phyloP scores from a whole-genome alignment of 345 rosid species.

The Anastatica hierochuntica region DNA sequence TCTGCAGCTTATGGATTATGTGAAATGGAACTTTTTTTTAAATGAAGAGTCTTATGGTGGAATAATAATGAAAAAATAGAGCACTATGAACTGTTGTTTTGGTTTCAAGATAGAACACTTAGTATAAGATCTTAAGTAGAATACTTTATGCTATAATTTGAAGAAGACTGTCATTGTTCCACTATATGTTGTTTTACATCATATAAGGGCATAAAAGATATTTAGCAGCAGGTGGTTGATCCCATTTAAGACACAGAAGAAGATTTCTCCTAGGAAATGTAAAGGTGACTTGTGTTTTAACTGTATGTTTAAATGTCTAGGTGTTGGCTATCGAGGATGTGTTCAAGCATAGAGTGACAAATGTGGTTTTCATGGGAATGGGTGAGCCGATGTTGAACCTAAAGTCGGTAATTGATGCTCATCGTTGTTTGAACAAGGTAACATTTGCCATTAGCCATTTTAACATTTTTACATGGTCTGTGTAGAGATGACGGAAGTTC shows the following conservation, averaged over 20 bases:
- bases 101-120: neutral
- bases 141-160: neutral
- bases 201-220: neutral
- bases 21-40: neutral
- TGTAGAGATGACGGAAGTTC: too few species aligned
- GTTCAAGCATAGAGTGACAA: constrained; percentile 85
- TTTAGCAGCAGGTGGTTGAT: neutral
- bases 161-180: too few species aligned
- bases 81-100: neutral
- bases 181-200: neutral
- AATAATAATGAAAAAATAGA: neutral
- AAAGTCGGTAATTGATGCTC: constrained; percentile 86
- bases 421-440: constrained; percentile 89
- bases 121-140: too few species aligned
- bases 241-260: neutral
- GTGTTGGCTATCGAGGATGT: constrained; percentile 85
- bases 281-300: neutral
- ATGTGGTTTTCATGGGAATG: constrained; percentile 98
- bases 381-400: constrained; percentile 98
- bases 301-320: constrained; percentile 27
- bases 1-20: constrained; percentile 1
- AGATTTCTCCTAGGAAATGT: neutral
- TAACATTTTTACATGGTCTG: neutral
- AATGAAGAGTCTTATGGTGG: neutral
- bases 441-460: neutral